These are phyloP conservation scores for Metschnikowia matae DNA, from an alignment of 805 yeast genomes.

Conservation along the genomic window DNA sequence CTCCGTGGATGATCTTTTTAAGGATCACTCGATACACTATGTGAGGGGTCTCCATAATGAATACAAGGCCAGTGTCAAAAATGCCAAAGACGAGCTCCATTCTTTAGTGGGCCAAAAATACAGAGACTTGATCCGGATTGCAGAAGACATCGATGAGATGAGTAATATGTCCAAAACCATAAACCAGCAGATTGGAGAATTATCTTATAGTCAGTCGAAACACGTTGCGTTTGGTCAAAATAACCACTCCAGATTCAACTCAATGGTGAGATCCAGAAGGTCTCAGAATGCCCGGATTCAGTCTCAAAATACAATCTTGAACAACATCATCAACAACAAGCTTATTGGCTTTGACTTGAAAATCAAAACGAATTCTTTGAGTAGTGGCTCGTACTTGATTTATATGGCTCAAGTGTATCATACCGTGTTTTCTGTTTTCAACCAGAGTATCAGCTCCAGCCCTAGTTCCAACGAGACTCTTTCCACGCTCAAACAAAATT, in stretches of 20 bases:
- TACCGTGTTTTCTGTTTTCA: conserved; percentile 25
- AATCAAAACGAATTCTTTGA: conserved; percentile 14
- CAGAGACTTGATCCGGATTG: conserved; percentile 40
- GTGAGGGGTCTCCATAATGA: conserved; percentile 28
- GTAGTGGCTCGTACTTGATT: conserved; percentile 25
- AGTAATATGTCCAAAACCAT: conserved; percentile 20
- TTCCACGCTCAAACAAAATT: conserved; percentile 21
- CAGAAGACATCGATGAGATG: conserved; percentile 40
- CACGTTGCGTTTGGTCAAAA: conserved; percentile 26
- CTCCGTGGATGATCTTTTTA: conserved; percentile 34
- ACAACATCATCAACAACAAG: conserved; percentile 27
- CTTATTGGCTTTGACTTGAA: conserved; percentile 30
- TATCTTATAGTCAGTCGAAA: conserved; percentile 29
- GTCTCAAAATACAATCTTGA: conserved; percentile 24
- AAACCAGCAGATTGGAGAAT: conserved; percentile 25
- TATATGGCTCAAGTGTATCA: conserved; percentile 33
- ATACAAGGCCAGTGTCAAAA: conserved; percentile 24
- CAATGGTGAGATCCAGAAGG: conserved; percentile 14
- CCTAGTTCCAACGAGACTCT: conserved; percentile 16
- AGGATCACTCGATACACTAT: conserved; percentile 28
- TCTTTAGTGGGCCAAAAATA: conserved; percentile 37
- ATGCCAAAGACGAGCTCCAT: conserved; percentile 33
- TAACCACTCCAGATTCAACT: conserved; percentile 20
- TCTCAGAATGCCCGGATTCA: conserved; percentile 19
- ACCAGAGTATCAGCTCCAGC: conserved; percentile 14